Evolutionary conservation across 768 basidiomycete species (phyloP), one percentile per base, ranked within the genome.

Genomic region (Leucogyrophana mollusca): DNA sequence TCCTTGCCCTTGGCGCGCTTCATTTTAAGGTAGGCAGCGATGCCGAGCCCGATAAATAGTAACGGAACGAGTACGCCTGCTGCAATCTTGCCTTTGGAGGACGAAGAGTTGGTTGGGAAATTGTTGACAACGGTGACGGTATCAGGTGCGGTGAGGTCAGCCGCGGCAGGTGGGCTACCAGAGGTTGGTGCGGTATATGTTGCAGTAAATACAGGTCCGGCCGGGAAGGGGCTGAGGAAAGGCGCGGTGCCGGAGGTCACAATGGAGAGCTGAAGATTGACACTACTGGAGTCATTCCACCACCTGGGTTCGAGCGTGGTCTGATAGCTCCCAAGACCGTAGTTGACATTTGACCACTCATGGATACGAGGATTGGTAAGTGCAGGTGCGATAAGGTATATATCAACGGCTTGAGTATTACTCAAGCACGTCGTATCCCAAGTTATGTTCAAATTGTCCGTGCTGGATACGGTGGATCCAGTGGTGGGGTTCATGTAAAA

Each of bases 151-250:
- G 61, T 62, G n/a, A 64, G 58, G 55, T 80, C 72, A 2, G 80
- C 74, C 3, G 62, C 58, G 2, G 70, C 56, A 3, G 76, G 68
- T 4, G 67, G 55, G 9, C 61, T 48, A 6, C 76, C 77, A 3
- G 65, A 56, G 5, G 70, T 51, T 0, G 77, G 67, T 1, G 71
- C 51, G 4, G 71, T 61, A 62, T 83, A 85, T 1, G 80, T 85
- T 0, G 82, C 84, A 9, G 71, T 80, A 56, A 88, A 83, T 45
- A 89, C 62, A 35, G 89, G 89, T 0, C 83, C 87, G 7, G 82
- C 80, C 20, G 84, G 79, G 32, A 80, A 62, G 34, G 70, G 64
- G 40, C 73, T 68, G 20, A 78, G 59, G 70, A 82, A 84, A 3
- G 75, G 64, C 2, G 78, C 74, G 4, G 69, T 50, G 18, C 76